Evolutionary conservation across 306 rosid species (phyloP).

Genomic region (Malus fusca): DNA sequence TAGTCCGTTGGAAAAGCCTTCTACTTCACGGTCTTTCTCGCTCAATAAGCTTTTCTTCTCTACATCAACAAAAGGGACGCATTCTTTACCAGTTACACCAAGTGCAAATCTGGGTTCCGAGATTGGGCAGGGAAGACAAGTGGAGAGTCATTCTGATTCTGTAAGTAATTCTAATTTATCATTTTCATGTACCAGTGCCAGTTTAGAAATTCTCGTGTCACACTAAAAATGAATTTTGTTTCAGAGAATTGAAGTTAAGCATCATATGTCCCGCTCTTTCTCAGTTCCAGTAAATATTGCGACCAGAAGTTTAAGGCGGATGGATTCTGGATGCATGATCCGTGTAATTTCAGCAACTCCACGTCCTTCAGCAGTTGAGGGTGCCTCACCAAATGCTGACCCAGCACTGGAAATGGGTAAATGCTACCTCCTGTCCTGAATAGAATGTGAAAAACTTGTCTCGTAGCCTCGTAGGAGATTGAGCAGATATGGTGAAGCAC

Average conservation of each 20-base stretch:
- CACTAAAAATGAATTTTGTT: slow-evolving; percentile 14
- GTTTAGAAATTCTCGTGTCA: not conserved
- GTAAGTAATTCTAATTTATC: slow-evolving; percentile 30
- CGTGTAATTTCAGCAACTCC: slow-evolving; percentile 66
- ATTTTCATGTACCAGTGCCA: not conserved
- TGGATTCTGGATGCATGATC: slow-evolving; percentile 55
- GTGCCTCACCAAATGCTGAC: slow-evolving; percentile 29
- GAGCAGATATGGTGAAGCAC: no score
- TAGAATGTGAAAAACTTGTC: not conserved
- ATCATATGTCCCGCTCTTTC: slow-evolving; percentile 62
- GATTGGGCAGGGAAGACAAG: slow-evolving; percentile 28
- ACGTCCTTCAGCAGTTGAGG: slow-evolving; percentile 30
- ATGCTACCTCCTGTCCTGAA: not conserved
- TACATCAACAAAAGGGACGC: slow-evolving; percentile 40
- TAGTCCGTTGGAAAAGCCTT: slow-evolving; percentile 38
- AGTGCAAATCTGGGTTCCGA: slow-evolving; percentile 34
- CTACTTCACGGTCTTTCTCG: slow-evolving; percentile 57
- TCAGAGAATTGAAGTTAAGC: slow-evolving; percentile 47
- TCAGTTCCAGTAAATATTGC: slow-evolving; percentile 67
- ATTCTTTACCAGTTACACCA: slow-evolving; percentile 75
- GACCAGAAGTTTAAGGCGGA: slow-evolving; percentile 37
- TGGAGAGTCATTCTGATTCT: slow-evolving; percentile 33
- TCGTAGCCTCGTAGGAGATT: not conserved
- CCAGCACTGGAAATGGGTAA: slow-evolving; percentile 50
- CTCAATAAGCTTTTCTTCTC: slow-evolving; percentile 51